Evolutionary conservation across 1,284 basidiomycete species (phyloP), one percentile per base, ranked within the genome.

Genomic region (Thelephora terrestris): DNA sequence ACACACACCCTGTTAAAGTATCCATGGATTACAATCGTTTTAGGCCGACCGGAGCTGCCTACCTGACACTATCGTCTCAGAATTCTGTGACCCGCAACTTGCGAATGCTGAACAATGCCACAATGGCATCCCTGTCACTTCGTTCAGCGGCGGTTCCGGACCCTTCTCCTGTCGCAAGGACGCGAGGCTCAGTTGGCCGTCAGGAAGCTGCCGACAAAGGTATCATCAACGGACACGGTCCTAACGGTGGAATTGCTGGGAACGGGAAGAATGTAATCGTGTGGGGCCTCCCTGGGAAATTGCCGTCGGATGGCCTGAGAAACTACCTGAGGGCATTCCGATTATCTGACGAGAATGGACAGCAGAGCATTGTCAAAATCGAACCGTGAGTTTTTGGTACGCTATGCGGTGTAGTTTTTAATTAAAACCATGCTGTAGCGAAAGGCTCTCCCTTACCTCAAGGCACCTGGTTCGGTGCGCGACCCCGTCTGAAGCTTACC

Each of bases 401-500:
- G 24, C n/a, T 24, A 18, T 32, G 10, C 37, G 12, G 10, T 42
- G 7, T 39, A 9, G 16, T 5, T 23, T 12, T 24, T 36, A 20
- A 45, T 24, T 27, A 20, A 47, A 35, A 35, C 46, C 21, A 36
- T 46, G 37, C 38, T 52, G 36, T 36, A 46, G 23, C 17, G 43
- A 34, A 35, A 34, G 12, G 17, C 24, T 21, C 4, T 46, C 46
- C 37, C 49, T 53, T 20, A 57, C 56, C 70, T 55, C 70, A 66
- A 50, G 53, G 61, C 75, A 74, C 55, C 56, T 79, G 6, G 67
- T 87, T 27, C 75, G 76, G 24, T 60, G 81, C 44, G 58, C 62
- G 2, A 77, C 76, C 0, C 61, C 70, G 17, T 71, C 80, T 7
- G 81, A 86, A 57, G 85, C 85, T 1, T 76, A 85, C 55, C 73